These are phyloP conservation scores for Chenopodium album DNA, from an alignment of 148 eudicot genomes.

Conservation along the genomic window DNA sequence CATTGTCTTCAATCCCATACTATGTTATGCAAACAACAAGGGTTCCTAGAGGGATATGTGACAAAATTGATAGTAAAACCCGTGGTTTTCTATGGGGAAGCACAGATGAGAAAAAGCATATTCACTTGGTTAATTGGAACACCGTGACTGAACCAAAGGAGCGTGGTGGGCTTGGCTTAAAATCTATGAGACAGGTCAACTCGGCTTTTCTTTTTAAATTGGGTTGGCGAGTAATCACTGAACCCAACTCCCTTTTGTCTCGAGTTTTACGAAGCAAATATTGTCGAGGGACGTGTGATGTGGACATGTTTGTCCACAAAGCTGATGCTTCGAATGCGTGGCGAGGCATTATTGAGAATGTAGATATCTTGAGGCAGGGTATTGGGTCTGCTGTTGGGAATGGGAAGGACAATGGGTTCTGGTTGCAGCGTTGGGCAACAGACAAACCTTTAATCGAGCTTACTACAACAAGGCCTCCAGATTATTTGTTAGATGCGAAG, in stretches of 20 bases:
- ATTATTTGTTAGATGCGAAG: not conserved
- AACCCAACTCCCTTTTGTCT: not conserved
- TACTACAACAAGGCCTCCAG: not conserved
- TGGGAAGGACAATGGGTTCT: not conserved
- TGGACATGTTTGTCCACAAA: not conserved
- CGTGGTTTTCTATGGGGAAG: not conserved
- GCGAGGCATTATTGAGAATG: not conserved
- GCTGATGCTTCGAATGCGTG: not conserved
- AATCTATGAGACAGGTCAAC: not conserved
- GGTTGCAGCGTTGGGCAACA: not conserved
- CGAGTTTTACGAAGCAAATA: not conserved
- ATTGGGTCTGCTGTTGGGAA: not conserved
- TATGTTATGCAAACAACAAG: not conserved
- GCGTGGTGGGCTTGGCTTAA: not conserved
- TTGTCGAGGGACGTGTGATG: not conserved
- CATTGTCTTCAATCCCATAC: not conserved
- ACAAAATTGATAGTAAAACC: not conserved
- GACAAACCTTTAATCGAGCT: not conserved
- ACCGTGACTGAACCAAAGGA: not conserved
- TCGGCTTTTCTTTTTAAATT: too few relatives aligned
- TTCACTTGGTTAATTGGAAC: too few relatives aligned
- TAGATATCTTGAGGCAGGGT: not conserved
- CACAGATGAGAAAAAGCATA: not conserved
- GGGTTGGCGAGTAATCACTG: not conserved
- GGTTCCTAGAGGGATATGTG: not conserved